Percentiles rank a stretch among this genome's conserved stretches.
Evolutionary conservation across 108 stramenopile genomes (phyloP).

Genomic region (Cylindrotheca closterium): DNA sequence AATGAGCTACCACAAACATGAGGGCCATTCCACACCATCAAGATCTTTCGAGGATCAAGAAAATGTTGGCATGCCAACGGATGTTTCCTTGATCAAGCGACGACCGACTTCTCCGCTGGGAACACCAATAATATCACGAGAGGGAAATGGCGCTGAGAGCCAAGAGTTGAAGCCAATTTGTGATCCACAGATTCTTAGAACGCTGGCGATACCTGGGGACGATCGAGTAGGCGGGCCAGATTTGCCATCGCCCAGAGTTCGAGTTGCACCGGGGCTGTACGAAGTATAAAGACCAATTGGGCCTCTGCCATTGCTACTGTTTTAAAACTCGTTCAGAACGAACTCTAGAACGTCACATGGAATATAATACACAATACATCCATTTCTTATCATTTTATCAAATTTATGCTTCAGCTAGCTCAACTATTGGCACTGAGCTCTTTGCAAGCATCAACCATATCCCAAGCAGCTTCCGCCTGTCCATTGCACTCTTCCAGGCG

Average conservation of each 20-base stretch:
- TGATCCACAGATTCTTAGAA: conserved; percentile 17
- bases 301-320: too few relatives aligned
- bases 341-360: too few relatives aligned
- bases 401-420: too few relatives aligned
- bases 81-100: conserved; percentile 2
- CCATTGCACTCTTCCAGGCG: conserved; percentile 47
- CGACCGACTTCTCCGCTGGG: conserved; percentile 1
- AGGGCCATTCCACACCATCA: neutral
- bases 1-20: conserved; percentile 1
- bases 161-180: conserved; percentile 11
- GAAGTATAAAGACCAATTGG: too few relatives aligned
- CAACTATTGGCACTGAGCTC: too few relatives aligned
- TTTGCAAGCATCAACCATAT: conserved; percentile 46
- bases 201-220: conserved; percentile 14
- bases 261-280: neutral
- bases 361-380: too few relatives aligned
- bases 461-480: conserved; percentile 39
- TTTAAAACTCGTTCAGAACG: conserved; percentile 31
- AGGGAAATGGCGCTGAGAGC: neutral
- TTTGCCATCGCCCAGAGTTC: neutral
- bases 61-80: neutral
- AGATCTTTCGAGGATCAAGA: neutral
- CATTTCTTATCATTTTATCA: too few relatives aligned
- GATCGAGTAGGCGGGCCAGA: neutral
- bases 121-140: neutral